Percentiles rank a stretch among this genome's conserved stretches.
phyloP scores from a whole-genome alignment of 192 early-diverging fungal species.

The Coemansia brasiliensis region DNA sequence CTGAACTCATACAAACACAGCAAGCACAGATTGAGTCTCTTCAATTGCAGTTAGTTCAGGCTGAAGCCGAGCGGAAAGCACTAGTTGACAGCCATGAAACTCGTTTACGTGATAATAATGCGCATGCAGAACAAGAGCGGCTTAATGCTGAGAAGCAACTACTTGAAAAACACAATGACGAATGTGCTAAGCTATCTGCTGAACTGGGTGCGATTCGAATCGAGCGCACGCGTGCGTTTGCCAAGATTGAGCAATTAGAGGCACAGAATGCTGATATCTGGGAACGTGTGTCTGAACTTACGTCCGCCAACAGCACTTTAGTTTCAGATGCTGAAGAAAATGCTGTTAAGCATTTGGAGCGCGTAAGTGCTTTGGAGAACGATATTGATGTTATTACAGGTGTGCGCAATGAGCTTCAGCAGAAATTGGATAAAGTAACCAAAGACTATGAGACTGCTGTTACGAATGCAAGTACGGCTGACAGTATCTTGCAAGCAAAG shows the following conservation, averaged over 20 bases:
- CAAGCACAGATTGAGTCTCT: not conserved
- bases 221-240: not conserved
- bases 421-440: not conserved
- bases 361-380: slow-evolving; percentile 8
- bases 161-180: not conserved
- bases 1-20: not conserved
- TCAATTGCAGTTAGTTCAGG: slow-evolving; percentile 1
- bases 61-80: not conserved
- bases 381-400: not conserved
- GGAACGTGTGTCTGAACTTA: slow-evolving; percentile 41
- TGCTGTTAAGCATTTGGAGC: not conserved
- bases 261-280: slow-evolving; percentile 36
- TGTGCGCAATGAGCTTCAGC: not conserved
- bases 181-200: not conserved
- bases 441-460: not conserved
- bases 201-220: slow-evolving; percentile 7
- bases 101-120: slow-evolving; percentile 1
- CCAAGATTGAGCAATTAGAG: slow-evolving; percentile 29
- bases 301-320: slow-evolving; percentile 17
- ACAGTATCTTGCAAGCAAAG: not conserved
- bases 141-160: not conserved
- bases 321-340: slow-evolving; percentile 7
- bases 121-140: not conserved
- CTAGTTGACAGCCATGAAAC: slow-evolving; percentile 10
- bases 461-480: not conserved